phyloP scores from a whole-genome alignment of 371 early-diverging fungal species.

The Blastocladiella emersonii region DNA sequence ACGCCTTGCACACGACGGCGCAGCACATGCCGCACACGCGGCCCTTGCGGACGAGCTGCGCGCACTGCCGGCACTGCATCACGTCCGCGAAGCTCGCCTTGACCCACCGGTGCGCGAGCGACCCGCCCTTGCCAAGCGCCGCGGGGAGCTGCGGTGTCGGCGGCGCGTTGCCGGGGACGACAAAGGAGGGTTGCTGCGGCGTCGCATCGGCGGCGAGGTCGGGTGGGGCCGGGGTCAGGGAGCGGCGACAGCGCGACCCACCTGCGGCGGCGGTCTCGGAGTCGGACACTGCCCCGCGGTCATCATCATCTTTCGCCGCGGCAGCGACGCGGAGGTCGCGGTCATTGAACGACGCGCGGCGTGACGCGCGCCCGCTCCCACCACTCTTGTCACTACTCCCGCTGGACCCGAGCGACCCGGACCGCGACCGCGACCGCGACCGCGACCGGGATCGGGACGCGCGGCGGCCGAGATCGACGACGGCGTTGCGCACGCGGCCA shows the following conservation, averaged over 20 bases:
- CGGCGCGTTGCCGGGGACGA: not conserved
- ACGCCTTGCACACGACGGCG: not conserved
- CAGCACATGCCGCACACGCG: not conserved
- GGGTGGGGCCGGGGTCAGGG: not conserved
- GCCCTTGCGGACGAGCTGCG: not conserved
- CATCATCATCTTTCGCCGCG: too few relatives aligned
- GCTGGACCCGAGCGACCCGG: not conserved
- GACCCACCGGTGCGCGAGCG: not conserved
- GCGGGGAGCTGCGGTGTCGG: not conserved
- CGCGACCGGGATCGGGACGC: not conserved
- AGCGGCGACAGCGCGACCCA: too few relatives aligned
- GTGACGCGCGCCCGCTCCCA: not conserved
- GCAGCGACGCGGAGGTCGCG: not conserved
- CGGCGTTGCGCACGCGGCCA: not conserved
- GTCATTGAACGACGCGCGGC: too few relatives aligned
- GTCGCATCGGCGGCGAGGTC: not conserved
- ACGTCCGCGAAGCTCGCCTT: not conserved
- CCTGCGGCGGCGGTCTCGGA: not conserved
- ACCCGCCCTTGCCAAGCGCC: not conserved
- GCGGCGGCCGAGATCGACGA: not conserved
- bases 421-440: not conserved
- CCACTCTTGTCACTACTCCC: not conserved
- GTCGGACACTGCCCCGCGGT: too few relatives aligned
- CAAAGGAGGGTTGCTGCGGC: not conserved
- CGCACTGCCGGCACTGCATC: not conserved